Evolutionary conservation across 345 rosid species (phyloP), one percentile per base, ranked within the genome.

Genomic region (Arabis alpina): DNA sequence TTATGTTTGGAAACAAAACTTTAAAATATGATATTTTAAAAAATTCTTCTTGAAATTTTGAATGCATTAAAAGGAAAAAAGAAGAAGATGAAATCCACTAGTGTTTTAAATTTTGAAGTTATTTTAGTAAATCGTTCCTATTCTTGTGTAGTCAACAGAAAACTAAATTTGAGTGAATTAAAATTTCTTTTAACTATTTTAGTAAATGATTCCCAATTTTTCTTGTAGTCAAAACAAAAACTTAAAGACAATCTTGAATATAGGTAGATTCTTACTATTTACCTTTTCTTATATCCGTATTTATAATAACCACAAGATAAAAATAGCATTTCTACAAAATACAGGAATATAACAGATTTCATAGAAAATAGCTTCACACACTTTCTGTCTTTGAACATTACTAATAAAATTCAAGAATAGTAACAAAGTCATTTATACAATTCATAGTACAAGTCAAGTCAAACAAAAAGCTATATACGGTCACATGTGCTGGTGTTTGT

Each of bases 401-500:
- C 8, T 66, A 37, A 41, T 36, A 58, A 40, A 48, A 23, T 16
- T 30, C 39, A 58, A 27, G 2, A 61, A 42, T 52, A 51, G 1
- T 8, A 41, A 41, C 23, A 36, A 36, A 36, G 8, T 57, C 8
- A 57, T 32, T 15, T 10, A 19, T 58, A 41, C 60, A 15, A 16
- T 36, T 30, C 40, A 41, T 39, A 51, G 25, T 44, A 59, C 50
- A 60, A 67, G 57, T 67, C 78, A 74, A 66, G 69, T 60, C 73
- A 66, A 67, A 15, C 12, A 37, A 24, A 42, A 51, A 12, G 16
- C 67, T 50, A 67, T 15, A 52, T 60, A 74, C 55, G 57, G 75
- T 47, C 64, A 55, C 65, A 61, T 75, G 66, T 62, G 71, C 60
- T 75, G 54, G 48, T 75, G 58, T 68, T 54, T 75, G 74, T 75